These are phyloP conservation scores for Wickerhamiella galacta DNA, from an alignment of 805 yeast species.

Conservation along the genomic window DNA sequence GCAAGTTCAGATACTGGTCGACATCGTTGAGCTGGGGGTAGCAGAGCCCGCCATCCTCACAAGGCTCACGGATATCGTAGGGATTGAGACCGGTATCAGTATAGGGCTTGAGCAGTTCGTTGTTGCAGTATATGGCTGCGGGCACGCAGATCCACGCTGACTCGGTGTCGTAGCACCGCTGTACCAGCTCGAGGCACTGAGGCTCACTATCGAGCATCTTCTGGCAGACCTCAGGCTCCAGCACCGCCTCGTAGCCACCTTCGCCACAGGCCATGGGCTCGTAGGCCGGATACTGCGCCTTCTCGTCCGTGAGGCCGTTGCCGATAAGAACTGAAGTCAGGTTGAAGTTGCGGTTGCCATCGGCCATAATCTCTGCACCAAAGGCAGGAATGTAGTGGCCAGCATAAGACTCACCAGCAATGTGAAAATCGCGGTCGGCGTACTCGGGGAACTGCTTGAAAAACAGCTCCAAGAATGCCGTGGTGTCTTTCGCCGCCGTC, in stretches of 20 bases:
- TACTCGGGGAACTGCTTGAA: constrained; percentile 56
- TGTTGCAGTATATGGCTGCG: constrained; percentile 71
- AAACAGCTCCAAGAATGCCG: constrained; percentile 61
- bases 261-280: constrained; percentile 92
- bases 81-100: constrained; percentile 54
- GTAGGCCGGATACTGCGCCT: constrained; percentile 59
- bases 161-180: constrained; percentile 54
- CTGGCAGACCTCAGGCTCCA: constrained; percentile 61
- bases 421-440: constrained; percentile 46
- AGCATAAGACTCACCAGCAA: constrained; percentile 82
- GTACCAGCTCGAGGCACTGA: constrained; percentile 55
- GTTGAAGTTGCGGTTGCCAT: constrained; percentile 42
- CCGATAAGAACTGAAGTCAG: constrained; percentile 72
- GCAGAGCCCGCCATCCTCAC: constrained; percentile 37
- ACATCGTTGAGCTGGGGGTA: constrained; percentile 40
- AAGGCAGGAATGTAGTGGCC: constrained; percentile 88
- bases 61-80: constrained; percentile 42
- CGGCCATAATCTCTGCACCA: constrained; percentile 62
- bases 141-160: constrained; percentile 75
- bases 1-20: neutral
- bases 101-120: constrained; percentile 58
- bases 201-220: constrained; percentile 47
- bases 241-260: constrained; percentile 68
- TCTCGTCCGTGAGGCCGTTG: constrained; percentile 78
- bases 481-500: constrained; percentile 73